A percentile compares a stretch with the other conserved stretches of the same genome.
phyloP scores from a whole-genome alignment of 2,329 filamentous ascomycete species.

The Beauveria pseudobassiana region DNA sequence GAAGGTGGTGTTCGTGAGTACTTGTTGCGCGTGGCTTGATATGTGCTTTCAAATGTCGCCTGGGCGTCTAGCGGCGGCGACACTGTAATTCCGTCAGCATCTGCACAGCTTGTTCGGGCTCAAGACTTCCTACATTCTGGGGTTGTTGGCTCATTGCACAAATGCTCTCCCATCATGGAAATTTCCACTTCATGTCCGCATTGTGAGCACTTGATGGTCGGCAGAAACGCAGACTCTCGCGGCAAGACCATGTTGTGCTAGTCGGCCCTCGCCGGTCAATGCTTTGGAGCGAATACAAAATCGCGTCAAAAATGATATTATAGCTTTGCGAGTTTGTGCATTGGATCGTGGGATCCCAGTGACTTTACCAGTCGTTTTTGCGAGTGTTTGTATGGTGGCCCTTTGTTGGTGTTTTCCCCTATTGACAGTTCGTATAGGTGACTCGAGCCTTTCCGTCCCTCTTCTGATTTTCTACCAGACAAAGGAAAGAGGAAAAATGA shows the following conservation, averaged over 20 bases:
- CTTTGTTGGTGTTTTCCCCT: not conserved
- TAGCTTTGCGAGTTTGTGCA: not conserved
- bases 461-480: not conserved
- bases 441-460: not conserved
- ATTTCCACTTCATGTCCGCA: conserved; percentile 76
- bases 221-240: conserved; percentile 63
- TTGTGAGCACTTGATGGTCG: conserved; percentile 80
- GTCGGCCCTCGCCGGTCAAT: not conserved
- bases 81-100: conserved; percentile 18
- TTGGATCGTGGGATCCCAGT: not conserved
- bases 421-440: no score
- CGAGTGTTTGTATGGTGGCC: not conserved
- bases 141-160: conserved; percentile 48
- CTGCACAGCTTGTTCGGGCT: not conserved
- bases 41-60: conserved; percentile 21
- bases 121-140: conserved; percentile 33
- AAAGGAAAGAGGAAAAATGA: not conserved
- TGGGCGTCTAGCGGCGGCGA: conserved; percentile 30
- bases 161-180: conserved; percentile 76
- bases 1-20: conserved; percentile 35
- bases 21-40: conserved; percentile 25
- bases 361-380: not conserved
- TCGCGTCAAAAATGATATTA: not conserved
- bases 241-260: conserved; percentile 37
- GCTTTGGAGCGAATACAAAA: not conserved